Base-by-base conservation (phyloP, 1,139 yeast species). In the Geotrichum candidum region DNA sequence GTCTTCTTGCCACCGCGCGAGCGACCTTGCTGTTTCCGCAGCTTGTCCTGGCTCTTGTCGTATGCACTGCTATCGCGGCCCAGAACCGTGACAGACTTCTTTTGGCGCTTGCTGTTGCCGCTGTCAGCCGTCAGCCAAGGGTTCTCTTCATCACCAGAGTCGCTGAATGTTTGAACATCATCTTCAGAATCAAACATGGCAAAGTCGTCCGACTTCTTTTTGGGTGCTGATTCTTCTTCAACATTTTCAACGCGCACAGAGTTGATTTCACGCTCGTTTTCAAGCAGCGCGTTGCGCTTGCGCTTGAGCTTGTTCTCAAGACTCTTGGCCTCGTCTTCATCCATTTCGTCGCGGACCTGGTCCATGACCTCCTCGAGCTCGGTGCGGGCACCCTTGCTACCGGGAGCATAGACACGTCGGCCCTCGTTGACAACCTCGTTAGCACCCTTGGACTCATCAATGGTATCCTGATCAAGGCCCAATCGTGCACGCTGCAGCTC, bases 381-480 rank as follows among this genome's bases (percentile, higher is more conserved):
- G 22, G 78, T 76, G 62, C 81, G 57, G 0, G 70, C 73, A 25
- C 79, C 83, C 15, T 80, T 73, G 22, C 87, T 85, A 25, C 84
- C 83, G 5, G 97, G 96, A 2, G 91, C 84, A 70, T 89, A 92
- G 4, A 86, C 80, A 73, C 96, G 82, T 75, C 99, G 84, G 53
- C 97, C 98, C 66, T 81, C 81, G 72, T 90, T 90, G 57, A 84
- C 72, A 23, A 76, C 62, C 45, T 63, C 67, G 50, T 68, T 67
- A 35, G 68, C 70, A 18, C 67, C 65, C 25, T 63, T 77, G n/a
- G 79, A 73, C 66, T 82, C 83, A 23, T 83, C 84, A 9, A 81
- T 73, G 27, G 81, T 84, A 51, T 75, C 73, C n/a, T 56, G 25
- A 11, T 58, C 50, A 22, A 23, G 27, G 15, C 53, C 53, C 33